Evolutionary conservation across 306 rosid genomes (phyloP), one percentile per base, ranked within the genome.

Genomic region (Quercus cerris): DNA sequence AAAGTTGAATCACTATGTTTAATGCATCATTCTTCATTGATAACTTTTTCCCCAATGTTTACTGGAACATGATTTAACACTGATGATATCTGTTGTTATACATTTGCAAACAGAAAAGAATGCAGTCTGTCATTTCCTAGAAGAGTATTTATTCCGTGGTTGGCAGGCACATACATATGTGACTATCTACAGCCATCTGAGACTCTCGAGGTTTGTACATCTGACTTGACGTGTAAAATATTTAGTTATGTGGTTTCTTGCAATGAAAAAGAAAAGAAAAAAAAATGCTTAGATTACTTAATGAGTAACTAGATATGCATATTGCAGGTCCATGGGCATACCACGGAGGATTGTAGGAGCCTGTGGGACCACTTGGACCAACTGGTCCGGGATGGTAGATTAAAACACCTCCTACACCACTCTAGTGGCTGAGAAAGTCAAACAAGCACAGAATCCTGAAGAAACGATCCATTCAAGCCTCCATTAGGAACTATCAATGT

Each of bases 121-220:
- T 86, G 89, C 74, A 81, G 51, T 66, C 89, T 94, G 80, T 83
- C 90, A n/a, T 83, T 94, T 88, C 99, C 99, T 81, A 87, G 93
- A 80, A 88, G 99, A 89, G 97, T 90, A 73, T 90, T 93, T 82
- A 73, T 93, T 80, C 97, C 95, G 22, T 94, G 99, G 99, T 78
- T 94, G 87, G 91, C 79, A 22, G 91, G 88, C 70, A 74, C 79
- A 20, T 84, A 81, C 80, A 88, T 90, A 49, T 94, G 97, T 72
- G 99, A 94, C 88, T 91, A 94, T 86, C 78, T 94, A 81, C 97
- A 91, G 80, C 88, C 97, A 75, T 91, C 94, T 19, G 99, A 94
- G 81, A 85, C 95, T 10, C 79, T 88, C 68, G 95, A 90, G 97
- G 99, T 94, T 78, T 52, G 93, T 83, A 56, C 57, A 76, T 80